Conservation (phyloP, 805 yeast genomes). For the Clavispora carvajalis region DNA sequence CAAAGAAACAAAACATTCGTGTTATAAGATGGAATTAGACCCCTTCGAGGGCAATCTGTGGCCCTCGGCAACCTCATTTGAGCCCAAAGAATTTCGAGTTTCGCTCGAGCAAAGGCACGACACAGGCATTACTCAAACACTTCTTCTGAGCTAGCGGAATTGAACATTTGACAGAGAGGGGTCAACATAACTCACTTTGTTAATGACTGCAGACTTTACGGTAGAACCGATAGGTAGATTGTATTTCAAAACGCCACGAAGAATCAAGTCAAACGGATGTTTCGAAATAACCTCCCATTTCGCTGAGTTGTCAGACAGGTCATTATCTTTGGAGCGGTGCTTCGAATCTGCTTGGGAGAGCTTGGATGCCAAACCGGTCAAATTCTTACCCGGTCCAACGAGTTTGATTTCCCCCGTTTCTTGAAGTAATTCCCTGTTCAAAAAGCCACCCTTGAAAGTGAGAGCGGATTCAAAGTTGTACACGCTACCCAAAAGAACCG, state of each 20-base stretch:
- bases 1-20: conserved; percentile 30
- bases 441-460: conserved; percentile 70
- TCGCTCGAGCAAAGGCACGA: conserved; percentile 10
- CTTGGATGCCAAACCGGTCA: conserved; percentile 19
- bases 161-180: conserved; percentile 26
- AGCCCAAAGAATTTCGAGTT: conserved; percentile 43
- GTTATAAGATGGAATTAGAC: conserved; percentile 38
- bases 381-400: conserved; percentile 59
- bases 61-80: conserved; percentile 60
- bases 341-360: neutral
- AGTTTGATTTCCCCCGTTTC: conserved; percentile 69
- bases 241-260: conserved; percentile 78
- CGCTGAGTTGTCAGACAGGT: conserved; percentile 35
- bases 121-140: neutral
- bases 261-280: conserved; percentile 79
- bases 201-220: conserved; percentile 55
- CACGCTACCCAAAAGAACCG: conserved; percentile 73
- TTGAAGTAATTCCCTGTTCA: conserved; percentile 53
- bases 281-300: conserved; percentile 73
- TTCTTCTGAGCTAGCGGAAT: neutral
- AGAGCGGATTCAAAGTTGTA: conserved; percentile 65
- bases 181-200: conserved; percentile 52
- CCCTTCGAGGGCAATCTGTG: conserved; percentile 46
- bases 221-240: conserved; percentile 56
- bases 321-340: neutral